A percentile compares a stretch with the other conserved stretches of the same genome.
Conservation (phyloP, 2,329 filamentous ascomycete genomes). For the Westerdykella aurantiaca region DNA sequence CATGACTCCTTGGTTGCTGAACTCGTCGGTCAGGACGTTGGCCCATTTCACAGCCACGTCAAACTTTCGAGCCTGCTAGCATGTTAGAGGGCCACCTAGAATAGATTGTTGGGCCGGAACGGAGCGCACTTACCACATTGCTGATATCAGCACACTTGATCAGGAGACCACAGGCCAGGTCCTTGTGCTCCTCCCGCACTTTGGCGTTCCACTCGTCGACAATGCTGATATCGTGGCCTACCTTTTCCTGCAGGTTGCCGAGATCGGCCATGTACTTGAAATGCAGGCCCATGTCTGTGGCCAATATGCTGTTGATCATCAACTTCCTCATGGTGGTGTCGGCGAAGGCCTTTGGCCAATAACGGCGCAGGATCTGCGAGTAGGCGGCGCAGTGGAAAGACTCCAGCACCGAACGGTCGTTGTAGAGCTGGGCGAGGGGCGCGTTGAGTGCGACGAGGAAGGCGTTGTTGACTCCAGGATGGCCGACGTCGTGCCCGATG, state of each 20-base stretch:
- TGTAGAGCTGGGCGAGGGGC: conserved; percentile 89
- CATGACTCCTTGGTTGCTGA: conserved; percentile 87
- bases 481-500: conserved; percentile 96
- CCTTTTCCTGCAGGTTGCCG: conserved; percentile 70
- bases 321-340: conserved; percentile 75
- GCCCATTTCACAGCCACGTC: conserved; percentile 84
- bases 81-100: conserved; percentile 7
- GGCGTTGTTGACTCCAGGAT: conserved; percentile 96
- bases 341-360: conserved; percentile 81
- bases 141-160: conserved; percentile 99
- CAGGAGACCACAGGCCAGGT: conserved; percentile 78
- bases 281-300: conserved; percentile 95
- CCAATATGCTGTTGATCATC: conserved; percentile 96
- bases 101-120: conserved; percentile 1
- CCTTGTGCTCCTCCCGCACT: conserved; percentile 67
- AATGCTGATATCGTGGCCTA: conserved; percentile 58
- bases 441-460: conserved; percentile 90
- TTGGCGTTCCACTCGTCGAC: conserved; percentile 72
- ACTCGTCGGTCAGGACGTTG: conserved; percentile 88
- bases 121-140: conserved; percentile 67
- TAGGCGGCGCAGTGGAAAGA: conserved; percentile 97
- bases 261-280: conserved; percentile 94
- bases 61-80: conserved; percentile 69
- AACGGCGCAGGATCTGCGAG: conserved; percentile 85
- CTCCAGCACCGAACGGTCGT: conserved; percentile 92